Percentiles rank a stretch among this genome's conserved stretches.
Conservation (phyloP, 345 rosid species). For the Psidium friedrichsthalianum region DNA sequence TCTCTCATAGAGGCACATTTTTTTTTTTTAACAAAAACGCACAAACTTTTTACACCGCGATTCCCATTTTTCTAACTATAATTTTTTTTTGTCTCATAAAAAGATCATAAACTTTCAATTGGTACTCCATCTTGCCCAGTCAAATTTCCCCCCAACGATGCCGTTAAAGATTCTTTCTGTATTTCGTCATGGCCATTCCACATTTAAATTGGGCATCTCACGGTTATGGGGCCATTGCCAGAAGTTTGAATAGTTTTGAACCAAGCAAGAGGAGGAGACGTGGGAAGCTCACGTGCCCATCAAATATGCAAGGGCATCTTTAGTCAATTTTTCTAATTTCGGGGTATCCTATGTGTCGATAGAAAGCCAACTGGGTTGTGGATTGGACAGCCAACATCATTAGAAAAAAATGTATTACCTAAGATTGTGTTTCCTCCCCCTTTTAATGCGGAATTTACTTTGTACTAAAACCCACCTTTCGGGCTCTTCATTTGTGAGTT, state of each 20-base stretch:
- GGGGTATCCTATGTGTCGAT: too few species aligned
- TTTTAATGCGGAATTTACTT: too few species aligned
- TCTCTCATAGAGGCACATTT: too few species aligned
- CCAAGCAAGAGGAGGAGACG: background rate
- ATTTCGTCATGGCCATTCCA: background rate
- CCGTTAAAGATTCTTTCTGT: background rate
- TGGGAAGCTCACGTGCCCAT: too few species aligned
- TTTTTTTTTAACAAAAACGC: background rate
- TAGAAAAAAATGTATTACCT: too few species aligned
- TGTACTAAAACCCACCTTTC: too few species aligned
- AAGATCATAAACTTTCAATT: background rate
- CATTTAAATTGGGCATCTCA: background rate
- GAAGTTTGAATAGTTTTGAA: background rate
- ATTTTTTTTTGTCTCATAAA: background rate
- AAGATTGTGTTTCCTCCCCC: too few species aligned
- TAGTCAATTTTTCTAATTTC: too few species aligned
- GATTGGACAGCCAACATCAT: too few species aligned
- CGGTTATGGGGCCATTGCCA: background rate
- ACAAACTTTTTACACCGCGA: background rate
- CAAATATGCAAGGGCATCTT: too few species aligned
- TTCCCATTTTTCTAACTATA: background rate
- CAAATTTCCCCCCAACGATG: background rate
- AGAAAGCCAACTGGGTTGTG: too few species aligned
- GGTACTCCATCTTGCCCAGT: background rate
- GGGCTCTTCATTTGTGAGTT: too few species aligned